Base-by-base conservation (phyloP, 2,329 filamentous ascomycete genomes). In the Alternaria tenuissima region DNA sequence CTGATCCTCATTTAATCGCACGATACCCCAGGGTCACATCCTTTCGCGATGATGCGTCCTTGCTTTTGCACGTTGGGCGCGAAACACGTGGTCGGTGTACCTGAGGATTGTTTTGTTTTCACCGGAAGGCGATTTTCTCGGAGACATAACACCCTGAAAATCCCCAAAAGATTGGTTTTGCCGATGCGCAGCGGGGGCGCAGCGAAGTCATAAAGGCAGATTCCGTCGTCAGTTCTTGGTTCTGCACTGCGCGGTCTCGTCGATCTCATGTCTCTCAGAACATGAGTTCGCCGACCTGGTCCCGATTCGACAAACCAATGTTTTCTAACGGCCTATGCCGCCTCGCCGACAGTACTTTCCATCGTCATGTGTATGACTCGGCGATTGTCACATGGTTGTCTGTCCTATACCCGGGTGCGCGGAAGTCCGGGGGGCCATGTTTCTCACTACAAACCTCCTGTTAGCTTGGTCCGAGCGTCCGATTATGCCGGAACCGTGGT, bases 1-100 rank as follows among this genome's bases (percentile, higher is more conserved):
- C 11, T n/a, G 52, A 46, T 55, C 46, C 11, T 56, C 39, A 59
- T 55, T 36, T 59, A 20, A 59, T 56, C 44, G 52, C 34, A 30
- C 57, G n/a, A 20, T 34, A 51, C 39, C 39, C 46, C 57, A 55
- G 52, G 52, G 49, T 55, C 36, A 56, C 32, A 34, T 59, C 46
- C 52, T 20, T 43, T 8, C 4, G 16, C 20, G 32, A 43, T 32
- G 52, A 34, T 43, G 22, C 48, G 47, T 56, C 24, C 52, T 22
- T 56, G 28, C 26, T 39, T 28, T 43, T 22, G 46, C 39, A 59
- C 38, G 52, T 54, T 54, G 44, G 20, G 26, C 34, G 32, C 20
- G 36, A 22, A 56, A 56, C 38, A 32, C 39, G 1, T 51, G 57
- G 14, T 55, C n/a, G 44, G 24, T 36, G 38, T 48, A 28, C 36